A percentile compares a stretch with the other conserved stretches of the same genome.
These are phyloP conservation scores for Lentinula sp. DNA, from an alignment of 768 basidiomycete genomes.

Conservation along the genomic window DNA sequence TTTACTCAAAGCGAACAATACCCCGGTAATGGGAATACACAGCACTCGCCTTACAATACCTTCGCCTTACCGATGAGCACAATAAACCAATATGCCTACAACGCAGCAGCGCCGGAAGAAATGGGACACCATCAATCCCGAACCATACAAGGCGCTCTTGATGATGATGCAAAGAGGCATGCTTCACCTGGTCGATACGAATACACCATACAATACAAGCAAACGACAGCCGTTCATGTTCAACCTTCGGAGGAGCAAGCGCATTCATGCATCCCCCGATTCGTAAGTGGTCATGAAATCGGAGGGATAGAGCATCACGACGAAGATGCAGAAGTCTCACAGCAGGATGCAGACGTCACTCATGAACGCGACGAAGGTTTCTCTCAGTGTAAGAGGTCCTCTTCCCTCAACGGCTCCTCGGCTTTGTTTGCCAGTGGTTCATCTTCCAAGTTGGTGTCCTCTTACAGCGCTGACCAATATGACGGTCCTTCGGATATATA, in stretches of 20 bases:
- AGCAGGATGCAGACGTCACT: background rate
- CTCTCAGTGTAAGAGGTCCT: background rate
- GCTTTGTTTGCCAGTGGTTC: background rate
- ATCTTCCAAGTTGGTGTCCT: background rate
- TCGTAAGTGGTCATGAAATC: background rate
- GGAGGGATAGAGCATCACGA: background rate
- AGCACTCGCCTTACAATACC: background rate
- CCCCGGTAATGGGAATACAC: background rate
- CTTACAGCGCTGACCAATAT: background rate
- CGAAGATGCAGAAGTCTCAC: background rate
- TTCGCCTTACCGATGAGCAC: background rate
- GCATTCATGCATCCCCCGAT: background rate
- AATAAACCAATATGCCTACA: background rate
- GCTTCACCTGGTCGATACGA: background rate
- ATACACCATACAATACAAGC: background rate
- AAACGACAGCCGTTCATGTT: background rate
- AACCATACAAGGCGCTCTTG: background rate
- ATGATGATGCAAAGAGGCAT: background rate
- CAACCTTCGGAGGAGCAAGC: background rate
- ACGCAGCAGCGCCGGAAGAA: background rate
- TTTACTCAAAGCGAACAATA: background rate
- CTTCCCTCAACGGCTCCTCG: background rate
- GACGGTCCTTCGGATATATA: background rate
- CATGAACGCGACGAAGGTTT: background rate
- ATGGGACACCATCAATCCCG: background rate